Evolutionary conservation across 345 rosid species (phyloP).

Genomic region (Eucalyptus sp.): DNA sequence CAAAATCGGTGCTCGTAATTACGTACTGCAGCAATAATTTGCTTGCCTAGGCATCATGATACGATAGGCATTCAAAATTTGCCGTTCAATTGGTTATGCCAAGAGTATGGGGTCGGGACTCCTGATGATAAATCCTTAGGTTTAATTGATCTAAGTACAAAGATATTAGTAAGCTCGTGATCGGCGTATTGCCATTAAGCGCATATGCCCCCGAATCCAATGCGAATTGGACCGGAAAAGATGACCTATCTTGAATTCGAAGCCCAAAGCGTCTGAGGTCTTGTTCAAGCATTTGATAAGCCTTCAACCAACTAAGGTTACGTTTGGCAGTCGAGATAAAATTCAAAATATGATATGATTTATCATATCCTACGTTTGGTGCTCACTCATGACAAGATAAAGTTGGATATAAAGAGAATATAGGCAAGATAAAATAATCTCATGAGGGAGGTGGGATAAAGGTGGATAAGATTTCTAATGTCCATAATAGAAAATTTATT

Average conservation of each 20-base stretch:
- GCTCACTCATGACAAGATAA: rapidly evolving
- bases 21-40: neutral
- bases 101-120: too few relatives aligned
- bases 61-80: neutral
- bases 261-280: neutral
- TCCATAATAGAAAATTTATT: too few relatives aligned
- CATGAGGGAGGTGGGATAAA: rapidly evolving
- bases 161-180: neutral
- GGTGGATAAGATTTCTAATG: rapidly evolving
- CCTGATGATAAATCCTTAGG: neutral
- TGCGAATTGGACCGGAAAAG: neutral
- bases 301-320: too few relatives aligned
- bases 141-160: neutral
- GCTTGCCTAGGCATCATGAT: neutral
- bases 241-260: neutral
- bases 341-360: rapidly evolving
- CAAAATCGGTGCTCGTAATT: neutral
- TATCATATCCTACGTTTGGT: too few relatives aligned
- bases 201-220: neutral
- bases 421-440: too few relatives aligned
- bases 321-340: rapidly evolving
- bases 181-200: rapidly evolving
- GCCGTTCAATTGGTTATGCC: neutral
- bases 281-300: neutral
- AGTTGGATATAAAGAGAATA: rapidly evolving